These are phyloP conservation scores for Quercus glauca DNA, from an alignment of 306 rosid species.

Conservation along the genomic window DNA sequence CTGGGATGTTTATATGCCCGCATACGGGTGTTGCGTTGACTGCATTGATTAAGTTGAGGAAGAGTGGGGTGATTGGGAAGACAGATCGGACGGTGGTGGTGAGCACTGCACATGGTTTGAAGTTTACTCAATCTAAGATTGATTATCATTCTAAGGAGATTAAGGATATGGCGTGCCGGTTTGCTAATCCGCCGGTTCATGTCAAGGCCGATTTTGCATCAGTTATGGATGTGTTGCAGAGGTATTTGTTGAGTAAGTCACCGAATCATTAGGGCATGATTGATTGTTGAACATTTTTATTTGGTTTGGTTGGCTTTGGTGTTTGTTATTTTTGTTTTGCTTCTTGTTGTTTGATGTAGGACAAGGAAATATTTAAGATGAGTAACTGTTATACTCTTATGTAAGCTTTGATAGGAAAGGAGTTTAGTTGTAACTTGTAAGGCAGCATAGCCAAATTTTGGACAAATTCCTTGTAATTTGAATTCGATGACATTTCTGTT, in stretches of 20 bases:
- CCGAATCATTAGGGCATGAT: conserved; percentile 40
- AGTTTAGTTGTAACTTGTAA: background rate
- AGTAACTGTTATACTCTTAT: background rate
- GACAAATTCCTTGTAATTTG: background rate
- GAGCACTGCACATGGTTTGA: conserved; percentile 90
- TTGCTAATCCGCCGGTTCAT: conserved; percentile 69
- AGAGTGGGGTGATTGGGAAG: conserved; percentile 58
- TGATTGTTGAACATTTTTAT: background rate
- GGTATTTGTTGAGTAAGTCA: conserved; percentile 70
- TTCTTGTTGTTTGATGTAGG: background rate
- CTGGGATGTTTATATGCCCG: conserved; percentile 90
- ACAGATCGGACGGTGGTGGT: conserved; percentile 81
- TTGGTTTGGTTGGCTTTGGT: background rate
- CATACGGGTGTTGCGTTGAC: conserved; percentile 93
- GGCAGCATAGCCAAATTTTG: conserved; percentile 9
- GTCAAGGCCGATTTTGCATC: conserved; percentile 85
- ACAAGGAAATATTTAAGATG: conserved; percentile 10
- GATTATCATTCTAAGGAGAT: conserved; percentile 76
- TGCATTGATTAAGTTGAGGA: conserved; percentile 71
- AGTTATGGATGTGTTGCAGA: conserved; percentile 87
- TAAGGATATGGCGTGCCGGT: conserved; percentile 72
- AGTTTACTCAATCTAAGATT: conserved; percentile 76
- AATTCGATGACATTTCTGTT: conserved; percentile 11
- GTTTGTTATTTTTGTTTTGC: background rate
- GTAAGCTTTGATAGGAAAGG: background rate